phyloP scores from a whole-genome alignment of 768 basidiomycete genomes.

The Lanmaoa rubissima region DNA sequence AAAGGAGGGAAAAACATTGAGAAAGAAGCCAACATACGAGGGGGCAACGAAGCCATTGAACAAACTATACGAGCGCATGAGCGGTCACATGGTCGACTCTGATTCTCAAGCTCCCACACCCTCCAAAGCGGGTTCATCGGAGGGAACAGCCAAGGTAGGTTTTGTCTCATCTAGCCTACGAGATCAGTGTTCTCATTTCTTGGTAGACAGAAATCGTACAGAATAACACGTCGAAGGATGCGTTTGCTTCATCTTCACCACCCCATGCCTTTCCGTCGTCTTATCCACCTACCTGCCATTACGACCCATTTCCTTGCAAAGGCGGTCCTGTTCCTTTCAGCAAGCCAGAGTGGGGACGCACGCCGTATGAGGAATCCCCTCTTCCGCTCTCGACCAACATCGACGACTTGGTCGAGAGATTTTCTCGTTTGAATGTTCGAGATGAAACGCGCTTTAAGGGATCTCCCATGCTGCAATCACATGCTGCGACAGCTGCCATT shows the following conservation, averaged over 20 bases:
- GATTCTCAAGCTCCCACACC: background rate
- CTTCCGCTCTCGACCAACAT: background rate
- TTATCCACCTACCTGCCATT: slow-evolving; percentile 14
- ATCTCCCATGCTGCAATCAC: background rate
- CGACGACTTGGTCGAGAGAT: slow-evolving; percentile 9
- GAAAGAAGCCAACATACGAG: background rate
- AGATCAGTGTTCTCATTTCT: background rate
- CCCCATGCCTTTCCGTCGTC: slow-evolving; percentile 14
- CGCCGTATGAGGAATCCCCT: background rate
- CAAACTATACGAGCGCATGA: background rate
- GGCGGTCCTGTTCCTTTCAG: background rate
- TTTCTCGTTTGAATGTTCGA: slow-evolving; percentile 17
- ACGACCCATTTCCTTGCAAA: slow-evolving; percentile 23
- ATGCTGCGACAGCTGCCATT: slow-evolving; percentile 17
- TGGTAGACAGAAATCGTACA: background rate
- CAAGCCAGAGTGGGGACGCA: slow-evolving; percentile 7
- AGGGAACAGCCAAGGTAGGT: background rate
- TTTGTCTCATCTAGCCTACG: too few relatives aligned
- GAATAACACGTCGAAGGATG: background rate
- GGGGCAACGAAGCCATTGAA: background rate
- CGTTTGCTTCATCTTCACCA: slow-evolving; percentile 1
- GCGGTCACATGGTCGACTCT: background rate
- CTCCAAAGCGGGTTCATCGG: rapidly evolving
- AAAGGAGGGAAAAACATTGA: background rate
- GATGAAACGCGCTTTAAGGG: slow-evolving; percentile 3